Conservation (phyloP, 352 stramenopile species). For the Globisporangium canariense region DNA sequence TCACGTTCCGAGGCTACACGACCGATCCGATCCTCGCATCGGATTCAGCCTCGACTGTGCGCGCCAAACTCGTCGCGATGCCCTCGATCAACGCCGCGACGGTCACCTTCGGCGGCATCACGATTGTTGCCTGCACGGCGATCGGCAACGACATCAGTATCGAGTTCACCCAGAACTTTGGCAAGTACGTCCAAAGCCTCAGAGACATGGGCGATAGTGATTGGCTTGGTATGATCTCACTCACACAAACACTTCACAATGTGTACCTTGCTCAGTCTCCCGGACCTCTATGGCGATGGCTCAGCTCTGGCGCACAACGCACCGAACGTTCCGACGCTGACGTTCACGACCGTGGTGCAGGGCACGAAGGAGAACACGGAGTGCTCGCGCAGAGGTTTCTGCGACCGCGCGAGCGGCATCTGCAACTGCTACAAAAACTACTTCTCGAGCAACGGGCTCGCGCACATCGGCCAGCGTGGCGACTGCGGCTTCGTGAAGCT, state of each 20-base stretch:
- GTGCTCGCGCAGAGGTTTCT: constrained; percentile 86
- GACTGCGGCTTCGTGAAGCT: constrained; percentile 87
- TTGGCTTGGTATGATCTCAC: background rate
- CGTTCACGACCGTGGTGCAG: constrained; percentile 52
- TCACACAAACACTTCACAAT: background rate
- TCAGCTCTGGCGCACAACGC: constrained; percentile 47
- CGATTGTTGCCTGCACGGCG: constrained; percentile 54
- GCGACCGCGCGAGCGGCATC: constrained; percentile 64
- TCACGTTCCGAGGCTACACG: constrained; percentile 77
- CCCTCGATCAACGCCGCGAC: constrained; percentile 60
- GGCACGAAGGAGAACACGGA: constrained; percentile 88
- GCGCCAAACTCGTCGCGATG: constrained; percentile 48
- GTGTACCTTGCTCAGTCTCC: constrained; percentile 28
- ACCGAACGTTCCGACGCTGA: constrained; percentile 38
- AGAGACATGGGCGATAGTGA: background rate
- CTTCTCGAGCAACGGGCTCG: constrained; percentile 80
- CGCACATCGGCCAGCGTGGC: constrained; percentile 76
- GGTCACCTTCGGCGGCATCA: constrained; percentile 71
- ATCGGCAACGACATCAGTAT: constrained; percentile 78
- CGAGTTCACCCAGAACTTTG: constrained; percentile 76
- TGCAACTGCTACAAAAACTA: constrained; percentile 87
- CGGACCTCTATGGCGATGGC: constrained; percentile 55
- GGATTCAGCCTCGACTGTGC: constrained; percentile 50
- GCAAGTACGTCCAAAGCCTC: constrained; percentile 40
- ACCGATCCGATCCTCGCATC: constrained; percentile 63